Evolutionary conservation across 345 rosid species (phyloP).

Genomic region (Hibiscus tridactylites): DNA sequence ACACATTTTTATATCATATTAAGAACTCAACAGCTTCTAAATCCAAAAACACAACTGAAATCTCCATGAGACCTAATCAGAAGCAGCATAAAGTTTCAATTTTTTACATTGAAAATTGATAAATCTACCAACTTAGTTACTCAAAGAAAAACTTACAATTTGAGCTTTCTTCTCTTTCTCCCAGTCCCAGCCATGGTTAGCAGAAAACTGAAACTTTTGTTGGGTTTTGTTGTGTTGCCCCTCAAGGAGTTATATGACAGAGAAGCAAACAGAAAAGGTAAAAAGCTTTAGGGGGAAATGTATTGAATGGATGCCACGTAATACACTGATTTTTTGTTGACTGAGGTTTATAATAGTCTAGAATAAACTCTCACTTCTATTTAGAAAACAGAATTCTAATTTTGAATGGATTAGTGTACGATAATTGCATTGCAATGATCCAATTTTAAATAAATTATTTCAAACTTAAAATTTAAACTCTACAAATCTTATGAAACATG

Average conservation of each 20-base stretch:
- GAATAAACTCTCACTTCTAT: too few relatives aligned
- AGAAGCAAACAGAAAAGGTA: background rate
- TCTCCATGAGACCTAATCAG: slow-evolving; percentile 7
- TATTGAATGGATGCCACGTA: background rate
- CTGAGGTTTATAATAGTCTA: too few relatives aligned
- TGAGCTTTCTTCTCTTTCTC: slow-evolving; percentile 19
- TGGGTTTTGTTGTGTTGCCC: too few relatives aligned
- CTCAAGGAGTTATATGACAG: background rate
- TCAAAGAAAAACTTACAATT: slow-evolving; percentile 23
- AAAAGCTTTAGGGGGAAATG: background rate
- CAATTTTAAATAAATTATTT: too few relatives aligned
- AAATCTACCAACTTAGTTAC: background rate
- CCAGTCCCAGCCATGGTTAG: slow-evolving; percentile 31
- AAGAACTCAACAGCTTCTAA: background rate
- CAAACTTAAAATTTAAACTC: too few relatives aligned
- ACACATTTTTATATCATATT: background rate
- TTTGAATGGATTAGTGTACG: too few relatives aligned
- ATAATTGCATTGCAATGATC: too few relatives aligned
- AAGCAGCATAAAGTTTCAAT: background rate
- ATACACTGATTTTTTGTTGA: too few relatives aligned
- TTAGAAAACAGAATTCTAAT: too few relatives aligned
- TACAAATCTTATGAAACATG: too few relatives aligned
- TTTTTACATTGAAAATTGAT: background rate
- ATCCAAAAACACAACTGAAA: slow-evolving; percentile 8
- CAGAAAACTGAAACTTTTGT: background rate